Base-by-base conservation (phyloP, 2,329 filamentous ascomycete species). In the Teratosphaeria pseudoeucalypti region DNA sequence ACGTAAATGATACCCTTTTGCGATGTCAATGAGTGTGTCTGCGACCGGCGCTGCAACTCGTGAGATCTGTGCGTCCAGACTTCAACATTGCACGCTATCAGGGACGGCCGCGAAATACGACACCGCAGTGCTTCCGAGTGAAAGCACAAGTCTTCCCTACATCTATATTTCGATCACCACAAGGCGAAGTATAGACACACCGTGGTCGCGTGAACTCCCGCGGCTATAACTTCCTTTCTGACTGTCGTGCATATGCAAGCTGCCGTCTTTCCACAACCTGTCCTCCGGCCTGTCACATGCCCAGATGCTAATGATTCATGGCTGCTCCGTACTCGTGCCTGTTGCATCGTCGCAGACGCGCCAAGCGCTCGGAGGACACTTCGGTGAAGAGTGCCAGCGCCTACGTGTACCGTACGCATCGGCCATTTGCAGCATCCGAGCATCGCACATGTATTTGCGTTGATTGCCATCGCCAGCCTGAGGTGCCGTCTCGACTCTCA, bases 1-100 rank as follows among this genome's bases (percentile, higher is more conserved):
- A 49, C 43, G 19, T 49, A 54, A 54, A 34, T 58, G 57, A 58
- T 58, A 58, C 57, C 57, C 57, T 54, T 58, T 54, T 54, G 57
- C 57, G 57, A 58, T 56, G 55, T 49, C n/a, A 49, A 49, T 19
- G 9, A 23, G 6, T 16, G n/a, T 10, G 19, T 47, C 43, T 47
- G 43, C n/a, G 19, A 4, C 11, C 43, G 16, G 19, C 16, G 43
- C 43, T 47, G 16, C 43, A 47, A 4, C 43, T 47, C 23, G 23
- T 23, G 23, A 23, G 23, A 23, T 23, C 1, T 23, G 23, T 23
- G 23, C 23, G 23, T 23, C 23, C 23, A 23, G 23, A 23, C 23
- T 2, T 23, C 23, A 23, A 23, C 23, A 23, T 23, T 23, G 23
- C 23, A 1, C 23, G 23, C 23, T 23, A 23, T 23, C 23, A 23